phyloP scores from a whole-genome alignment of 2,329 filamentous ascomycete species.

The Diplodia scrobiculata region DNA sequence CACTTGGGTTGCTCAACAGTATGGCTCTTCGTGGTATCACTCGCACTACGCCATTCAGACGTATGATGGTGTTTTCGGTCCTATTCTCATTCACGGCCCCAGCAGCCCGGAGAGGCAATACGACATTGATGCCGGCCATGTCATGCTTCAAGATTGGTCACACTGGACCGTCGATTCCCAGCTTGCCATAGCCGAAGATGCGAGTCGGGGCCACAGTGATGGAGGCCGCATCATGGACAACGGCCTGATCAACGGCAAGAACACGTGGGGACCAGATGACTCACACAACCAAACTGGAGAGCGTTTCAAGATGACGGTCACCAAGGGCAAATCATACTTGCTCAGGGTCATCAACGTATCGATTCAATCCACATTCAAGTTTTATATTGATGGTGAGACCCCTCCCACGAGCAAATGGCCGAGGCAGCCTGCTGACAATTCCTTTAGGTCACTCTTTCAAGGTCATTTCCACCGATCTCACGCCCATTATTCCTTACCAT shows the following conservation, averaged over 20 bases:
- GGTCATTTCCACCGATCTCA: conserved; percentile 50
- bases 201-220: conserved; percentile 39
- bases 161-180: conserved; percentile 39
- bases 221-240: conserved; percentile 50
- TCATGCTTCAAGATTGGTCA: conserved; percentile 48
- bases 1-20: conserved; percentile 53
- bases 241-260: conserved; percentile 60
- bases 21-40: conserved; percentile 41
- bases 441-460: conserved; percentile 46
- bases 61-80: conserved; percentile 45
- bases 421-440: conserved; percentile 24
- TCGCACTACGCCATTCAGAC: conserved; percentile 39
- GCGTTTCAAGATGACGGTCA: conserved; percentile 42
- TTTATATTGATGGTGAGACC: conserved; percentile 45
- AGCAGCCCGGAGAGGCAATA: conserved; percentile 40
- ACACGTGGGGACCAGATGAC: conserved; percentile 48
- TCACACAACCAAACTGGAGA: conserved; percentile 38
- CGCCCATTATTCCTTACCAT: conserved; percentile 48
- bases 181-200: conserved; percentile 27
- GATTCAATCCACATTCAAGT: conserved; percentile 47
- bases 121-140: conserved; percentile 44
- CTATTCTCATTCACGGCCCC: conserved; percentile 47
- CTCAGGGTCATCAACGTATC: conserved; percentile 61
- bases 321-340: conserved; percentile 58
- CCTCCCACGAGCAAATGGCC: not conserved